Percentiles rank a stretch among this genome's conserved stretches.
Conservation (phyloP, 257 asterid genomes). For the Capsicum chinense region DNA sequence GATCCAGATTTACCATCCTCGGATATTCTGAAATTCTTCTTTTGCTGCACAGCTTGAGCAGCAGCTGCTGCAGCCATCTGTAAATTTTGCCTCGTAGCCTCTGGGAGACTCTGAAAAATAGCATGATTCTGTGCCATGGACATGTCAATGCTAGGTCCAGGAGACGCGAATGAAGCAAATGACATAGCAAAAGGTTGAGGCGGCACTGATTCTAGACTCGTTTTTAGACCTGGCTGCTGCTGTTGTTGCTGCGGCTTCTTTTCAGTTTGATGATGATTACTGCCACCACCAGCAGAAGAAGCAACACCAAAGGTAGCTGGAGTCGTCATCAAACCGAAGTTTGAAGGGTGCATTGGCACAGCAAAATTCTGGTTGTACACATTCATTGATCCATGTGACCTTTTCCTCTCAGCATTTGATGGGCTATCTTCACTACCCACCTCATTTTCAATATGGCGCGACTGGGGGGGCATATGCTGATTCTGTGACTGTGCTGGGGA, state of each 20-base stretch:
- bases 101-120: constrained; percentile 67
- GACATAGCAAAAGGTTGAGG: constrained; percentile 82
- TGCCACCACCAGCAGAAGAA: constrained; percentile 35
- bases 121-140: constrained; percentile 79
- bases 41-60: constrained; percentile 59
- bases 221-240: constrained; percentile 51
- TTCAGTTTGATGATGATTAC: constrained; percentile 56
- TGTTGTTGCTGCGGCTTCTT: constrained; percentile 62
- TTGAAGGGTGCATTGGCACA: constrained; percentile 74
- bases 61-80: constrained; percentile 70
- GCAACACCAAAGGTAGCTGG: constrained; percentile 52
- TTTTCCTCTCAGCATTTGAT: constrained; percentile 58
- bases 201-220: constrained; percentile 60
- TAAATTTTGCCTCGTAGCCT: constrained; percentile 66
- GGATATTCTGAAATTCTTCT: constrained; percentile 58
- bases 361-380: constrained; percentile 68
- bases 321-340: constrained; percentile 65
- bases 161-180: constrained; percentile 58
- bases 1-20: constrained; percentile 69
- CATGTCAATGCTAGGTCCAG: constrained; percentile 59
- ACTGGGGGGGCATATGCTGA: constrained; percentile 50
- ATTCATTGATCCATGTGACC: constrained; percentile 58
- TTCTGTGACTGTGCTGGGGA: constrained; percentile 50
- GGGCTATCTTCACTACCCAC: constrained; percentile 68
- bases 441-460: constrained; percentile 62